Base-by-base conservation (phyloP, 169 alveolate genomes). In the Cryptosporidium felis region DNA sequence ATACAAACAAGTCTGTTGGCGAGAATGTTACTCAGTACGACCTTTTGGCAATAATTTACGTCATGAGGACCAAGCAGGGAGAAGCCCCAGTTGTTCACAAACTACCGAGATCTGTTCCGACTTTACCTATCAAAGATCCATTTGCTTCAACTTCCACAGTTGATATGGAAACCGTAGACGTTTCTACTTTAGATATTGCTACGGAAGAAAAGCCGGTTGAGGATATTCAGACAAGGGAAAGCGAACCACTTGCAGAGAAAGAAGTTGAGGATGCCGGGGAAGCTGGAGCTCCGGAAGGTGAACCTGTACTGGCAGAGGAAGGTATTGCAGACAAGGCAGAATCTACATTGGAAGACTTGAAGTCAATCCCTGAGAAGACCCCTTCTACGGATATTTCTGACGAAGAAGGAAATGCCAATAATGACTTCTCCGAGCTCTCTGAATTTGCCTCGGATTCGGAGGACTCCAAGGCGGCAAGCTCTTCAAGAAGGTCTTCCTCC, bases 41-140 rank as follows among this genome's bases (percentile, higher is more conserved):
- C 12, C 32, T 74, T 4, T 74, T 74, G 34, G 85, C 74, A 3
- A 38, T 74, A 14, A 12, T 51, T 8, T 53, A 8, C 38, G 85
- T 74, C 26, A 34, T 34, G 21, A 74, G n/a, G 59, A 74, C 85
- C 38, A 40, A 1, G 16, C 85, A 21, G 32, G 85, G 85, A 21
- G 85, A 74, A 16, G 45, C 65, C 26, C 74, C 85, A 47, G 16
- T 53, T 36, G 56, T 74, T 12, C 28, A 74, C 36, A 74, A 74
- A 40, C 28, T 74, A 34, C 85, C 85, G 18, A 74, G 85, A 74
- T 74, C 85, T 32, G 58, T 74, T n/a, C 85, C 85, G 23, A 74
- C 85, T 23, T 10, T 38, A n/a, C 67, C 60, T 8, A 74, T 74
- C 56, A 8, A 26, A 32, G 14, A 21, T n/a, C 46, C 85, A 16